phyloP scores from a whole-genome alignment of 768 basidiomycete genomes.

The Neoboletus brunneissimus region DNA sequence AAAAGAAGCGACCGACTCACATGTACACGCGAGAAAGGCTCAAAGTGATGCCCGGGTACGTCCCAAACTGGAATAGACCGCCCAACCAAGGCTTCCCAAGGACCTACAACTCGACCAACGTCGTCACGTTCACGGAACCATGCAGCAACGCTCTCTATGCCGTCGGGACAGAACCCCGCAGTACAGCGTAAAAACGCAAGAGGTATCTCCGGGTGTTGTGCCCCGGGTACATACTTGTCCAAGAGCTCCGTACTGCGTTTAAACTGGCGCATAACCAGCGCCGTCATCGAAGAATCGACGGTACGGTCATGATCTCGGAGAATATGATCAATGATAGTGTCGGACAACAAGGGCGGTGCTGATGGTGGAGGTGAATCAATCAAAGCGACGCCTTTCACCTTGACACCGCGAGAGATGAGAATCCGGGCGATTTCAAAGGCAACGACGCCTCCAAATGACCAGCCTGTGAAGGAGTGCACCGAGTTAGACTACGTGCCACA shows the following conservation, averaged over 20 bases:
- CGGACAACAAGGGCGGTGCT: conserved; percentile 50
- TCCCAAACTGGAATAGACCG: conserved; percentile 42
- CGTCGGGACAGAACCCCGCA: conserved; percentile 41
- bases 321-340: conserved; percentile 47
- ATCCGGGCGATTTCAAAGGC: conserved; percentile 63
- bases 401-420: conserved; percentile 38
- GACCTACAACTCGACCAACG: conserved; percentile 29
- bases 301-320: conserved; percentile 34
- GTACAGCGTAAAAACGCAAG: conserved; percentile 54
- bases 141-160: conserved; percentile 37
- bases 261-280: conserved; percentile 48
- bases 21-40: conserved; percentile 48
- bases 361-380: conserved; percentile 66
- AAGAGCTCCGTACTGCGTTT: conserved; percentile 47
- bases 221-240: conserved; percentile 40
- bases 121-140: conserved; percentile 54
- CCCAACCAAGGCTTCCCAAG: conserved; percentile 49
- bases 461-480: conserved; percentile 41
- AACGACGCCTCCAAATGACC: conserved; percentile 76
- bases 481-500: neutral
- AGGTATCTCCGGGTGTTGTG: conserved; percentile 27
- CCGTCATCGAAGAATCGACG: conserved; percentile 30
- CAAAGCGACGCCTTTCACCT: conserved; percentile 56
- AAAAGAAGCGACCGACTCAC: conserved; percentile 35
- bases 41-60: conserved; percentile 68